phyloP scores from a whole-genome alignment of 345 rosid species.

The Capsella bursapastoris region DNA sequence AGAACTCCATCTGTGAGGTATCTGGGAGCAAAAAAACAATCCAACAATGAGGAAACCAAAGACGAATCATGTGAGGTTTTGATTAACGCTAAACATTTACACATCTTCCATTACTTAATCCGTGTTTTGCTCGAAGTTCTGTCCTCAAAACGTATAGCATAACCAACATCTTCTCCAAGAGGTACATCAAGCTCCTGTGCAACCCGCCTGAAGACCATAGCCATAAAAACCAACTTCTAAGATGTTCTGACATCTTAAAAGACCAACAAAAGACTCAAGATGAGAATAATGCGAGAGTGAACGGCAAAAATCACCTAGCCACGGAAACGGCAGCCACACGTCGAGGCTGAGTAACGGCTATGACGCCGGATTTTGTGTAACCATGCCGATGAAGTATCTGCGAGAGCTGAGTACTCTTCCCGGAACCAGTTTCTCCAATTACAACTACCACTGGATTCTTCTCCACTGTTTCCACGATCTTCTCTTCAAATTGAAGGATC shows the following conservation, averaged over 20 bases:
- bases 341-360: conserved; percentile 94
- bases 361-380: conserved; percentile 69
- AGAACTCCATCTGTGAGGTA: conserved; percentile 98
- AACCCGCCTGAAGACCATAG: conserved; percentile 60
- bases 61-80: conserved; percentile 8
- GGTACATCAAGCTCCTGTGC: conserved; percentile 89
- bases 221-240: background rate
- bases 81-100: background rate
- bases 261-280: conserved; percentile 4
- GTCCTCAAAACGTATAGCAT: conserved; percentile 94
- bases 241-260: background rate
- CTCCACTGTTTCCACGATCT: conserved; percentile 69
- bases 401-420: conserved; percentile 97
- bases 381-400: conserved; percentile 88
- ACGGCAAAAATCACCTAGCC: conserved; percentile 58
- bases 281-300: background rate
- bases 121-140: conserved; percentile 75
- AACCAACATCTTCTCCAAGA: conserved; percentile 96
- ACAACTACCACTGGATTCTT: conserved; percentile 78
- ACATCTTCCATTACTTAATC: conserved; percentile 68
- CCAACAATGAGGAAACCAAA: conserved; percentile 38
- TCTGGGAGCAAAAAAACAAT: conserved; percentile 48
- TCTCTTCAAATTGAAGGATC: conserved; percentile 73
- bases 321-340: conserved; percentile 97
- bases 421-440: conserved; percentile 94